Percentiles rank a stretch among this genome's conserved stretches.
These are phyloP conservation scores for Calycina herbarum DNA, from an alignment of 2,329 filamentous ascomycete species.

Conservation along the genomic window DNA sequence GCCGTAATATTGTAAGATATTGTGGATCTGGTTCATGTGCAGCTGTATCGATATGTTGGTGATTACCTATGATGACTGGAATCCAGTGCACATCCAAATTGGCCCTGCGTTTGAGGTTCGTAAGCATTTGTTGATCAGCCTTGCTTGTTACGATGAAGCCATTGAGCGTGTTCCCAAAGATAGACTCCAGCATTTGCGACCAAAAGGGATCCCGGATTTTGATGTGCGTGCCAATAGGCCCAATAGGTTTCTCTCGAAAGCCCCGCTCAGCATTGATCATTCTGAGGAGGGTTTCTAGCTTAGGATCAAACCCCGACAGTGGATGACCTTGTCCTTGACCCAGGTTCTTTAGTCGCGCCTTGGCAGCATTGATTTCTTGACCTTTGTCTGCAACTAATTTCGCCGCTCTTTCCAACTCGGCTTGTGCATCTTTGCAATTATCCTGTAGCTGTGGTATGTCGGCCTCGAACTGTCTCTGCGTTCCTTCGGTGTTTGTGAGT, in stretches of 20 bases:
- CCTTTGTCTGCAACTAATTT: constrained; percentile 46
- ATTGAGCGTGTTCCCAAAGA: constrained; percentile 67
- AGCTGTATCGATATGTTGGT: constrained; percentile 55
- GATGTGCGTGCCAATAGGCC: constrained; percentile 79
- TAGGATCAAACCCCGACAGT: constrained; percentile 63
- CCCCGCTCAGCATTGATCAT: constrained; percentile 68
- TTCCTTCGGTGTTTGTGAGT: constrained; percentile 45
- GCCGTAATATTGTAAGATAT: constrained; percentile 76
- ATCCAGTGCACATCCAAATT: constrained; percentile 47
- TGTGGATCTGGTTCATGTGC: constrained; percentile 71
- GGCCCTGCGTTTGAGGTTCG: constrained; percentile 60
- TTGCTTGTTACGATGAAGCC: constrained; percentile 82
- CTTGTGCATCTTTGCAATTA: constrained; percentile 38
- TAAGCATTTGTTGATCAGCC: constrained; percentile 70
- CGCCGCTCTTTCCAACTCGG: constrained; percentile 37
- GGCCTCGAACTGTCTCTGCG: constrained; percentile 44
- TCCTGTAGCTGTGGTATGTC: constrained; percentile 40
- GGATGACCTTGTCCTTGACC: constrained; percentile 57
- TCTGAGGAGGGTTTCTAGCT: constrained; percentile 62
- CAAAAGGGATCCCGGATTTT: constrained; percentile 77
- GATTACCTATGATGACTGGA: constrained; percentile 65
- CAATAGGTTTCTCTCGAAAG: constrained; percentile 74
- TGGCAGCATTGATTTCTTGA: constrained; percentile 53
- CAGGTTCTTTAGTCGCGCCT: constrained; percentile 53
- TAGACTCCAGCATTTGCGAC: constrained; percentile 78